These are phyloP conservation scores for Mycena amicta DNA, from an alignment of 768 basidiomycete species.

Conservation along the genomic window DNA sequence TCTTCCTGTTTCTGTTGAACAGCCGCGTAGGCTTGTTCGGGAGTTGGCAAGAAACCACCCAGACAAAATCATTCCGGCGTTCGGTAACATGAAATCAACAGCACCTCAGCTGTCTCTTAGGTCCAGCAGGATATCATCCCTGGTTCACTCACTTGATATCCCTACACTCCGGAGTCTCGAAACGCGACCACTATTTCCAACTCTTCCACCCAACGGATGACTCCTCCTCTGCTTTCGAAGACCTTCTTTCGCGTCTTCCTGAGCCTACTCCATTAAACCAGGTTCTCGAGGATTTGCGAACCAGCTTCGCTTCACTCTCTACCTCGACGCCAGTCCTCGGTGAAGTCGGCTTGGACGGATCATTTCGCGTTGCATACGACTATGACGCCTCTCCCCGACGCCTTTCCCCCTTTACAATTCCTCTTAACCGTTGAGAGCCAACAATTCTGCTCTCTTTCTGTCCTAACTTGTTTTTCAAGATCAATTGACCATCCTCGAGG, in stretches of 20 bases:
- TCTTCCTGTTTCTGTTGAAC: background rate
- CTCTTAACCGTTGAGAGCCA: constrained; percentile 50
- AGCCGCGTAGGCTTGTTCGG: constrained; percentile 50
- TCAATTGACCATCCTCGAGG: constrained; percentile 78
- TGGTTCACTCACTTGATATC: constrained; percentile 90
- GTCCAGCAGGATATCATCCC: constrained; percentile 87
- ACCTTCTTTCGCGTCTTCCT: constrained; percentile 68
- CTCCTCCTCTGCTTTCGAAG: constrained; percentile 48
- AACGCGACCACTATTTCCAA: constrained; percentile 72
- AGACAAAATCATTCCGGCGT: constrained; percentile 79
- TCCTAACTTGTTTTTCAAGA: constrained; percentile 33
- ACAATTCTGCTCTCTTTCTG: background rate
- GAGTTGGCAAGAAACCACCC: constrained; percentile 63
- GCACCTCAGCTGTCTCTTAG: no score
- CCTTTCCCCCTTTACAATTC: constrained; percentile 78
- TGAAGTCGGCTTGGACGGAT: constrained; percentile 89
- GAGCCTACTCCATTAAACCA: constrained; percentile 65
- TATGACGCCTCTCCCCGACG: constrained; percentile 50
- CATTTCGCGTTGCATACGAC: constrained; percentile 70
- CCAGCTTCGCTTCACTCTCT: constrained; percentile 49
- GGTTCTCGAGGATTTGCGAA: constrained; percentile 62
- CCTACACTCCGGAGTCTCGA: constrained; percentile 43
- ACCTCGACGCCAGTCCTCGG: constrained; percentile 83
- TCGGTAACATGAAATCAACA: no score
- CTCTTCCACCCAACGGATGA: constrained; percentile 54